Percentiles rank a stretch among this genome's conserved stretches.
phyloP scores from a whole-genome alignment of 768 basidiomycete species.

The Clitopilus hobsonii region DNA sequence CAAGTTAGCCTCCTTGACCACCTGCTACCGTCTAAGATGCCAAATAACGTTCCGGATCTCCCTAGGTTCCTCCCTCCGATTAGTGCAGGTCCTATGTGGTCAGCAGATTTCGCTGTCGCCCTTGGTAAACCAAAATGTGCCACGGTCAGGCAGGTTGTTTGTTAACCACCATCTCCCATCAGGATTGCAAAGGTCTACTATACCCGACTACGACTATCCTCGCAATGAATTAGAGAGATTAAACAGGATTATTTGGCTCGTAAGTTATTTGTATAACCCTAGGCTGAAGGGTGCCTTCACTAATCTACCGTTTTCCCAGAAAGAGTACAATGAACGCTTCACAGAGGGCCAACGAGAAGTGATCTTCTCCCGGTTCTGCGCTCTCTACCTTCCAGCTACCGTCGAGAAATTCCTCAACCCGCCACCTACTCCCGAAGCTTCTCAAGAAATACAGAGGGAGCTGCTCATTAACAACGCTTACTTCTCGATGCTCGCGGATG shows the following conservation, averaged over 20 bases:
- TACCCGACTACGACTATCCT: not conserved
- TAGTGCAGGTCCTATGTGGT: not conserved
- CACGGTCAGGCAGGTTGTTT: too few relatives aligned
- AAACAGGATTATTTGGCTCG: not conserved
- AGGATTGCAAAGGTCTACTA: not conserved
- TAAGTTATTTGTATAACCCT: not conserved
- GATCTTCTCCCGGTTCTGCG: slow-evolving; percentile 13
- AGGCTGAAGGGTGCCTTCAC: not conserved
- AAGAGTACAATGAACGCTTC: not conserved
- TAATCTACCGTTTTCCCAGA: not conserved
- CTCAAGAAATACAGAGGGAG: not conserved
- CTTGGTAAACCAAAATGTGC: not conserved
- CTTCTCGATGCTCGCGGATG: slow-evolving; percentile 11
- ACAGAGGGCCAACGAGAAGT: slow-evolving; percentile 8
- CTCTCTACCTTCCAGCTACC: slow-evolving; percentile 14
- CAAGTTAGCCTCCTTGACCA: too few relatives aligned
- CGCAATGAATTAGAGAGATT: not conserved
- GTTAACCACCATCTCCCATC: not conserved
- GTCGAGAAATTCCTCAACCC: slow-evolving; percentile 10
- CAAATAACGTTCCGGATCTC: too few relatives aligned
- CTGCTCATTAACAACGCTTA: slow-evolving; percentile 10
- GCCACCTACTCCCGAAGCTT: not conserved
- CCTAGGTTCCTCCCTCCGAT: not conserved
- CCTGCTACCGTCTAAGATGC: too few relatives aligned
- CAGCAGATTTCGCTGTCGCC: not conserved